Conservation (phyloP, 345 rosid species). For the Eucalyptus fibrosa region DNA sequence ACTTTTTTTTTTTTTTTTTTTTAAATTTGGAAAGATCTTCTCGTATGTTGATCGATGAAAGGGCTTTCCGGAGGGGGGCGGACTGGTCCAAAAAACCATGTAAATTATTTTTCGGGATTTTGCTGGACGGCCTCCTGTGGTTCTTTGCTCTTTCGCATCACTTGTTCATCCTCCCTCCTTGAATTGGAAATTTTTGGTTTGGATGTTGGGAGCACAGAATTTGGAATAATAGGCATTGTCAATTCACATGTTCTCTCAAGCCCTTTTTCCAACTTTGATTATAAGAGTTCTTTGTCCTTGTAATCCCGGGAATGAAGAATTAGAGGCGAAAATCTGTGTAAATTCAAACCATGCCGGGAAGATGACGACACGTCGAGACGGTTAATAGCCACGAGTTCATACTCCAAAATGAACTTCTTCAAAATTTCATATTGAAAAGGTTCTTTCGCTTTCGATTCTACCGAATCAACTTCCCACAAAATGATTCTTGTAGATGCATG, state of each 20-base stretch:
- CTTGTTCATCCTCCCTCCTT: neutral
- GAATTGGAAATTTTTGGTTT: neutral
- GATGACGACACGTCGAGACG: neutral
- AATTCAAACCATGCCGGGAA: neutral
- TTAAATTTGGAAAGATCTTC: neutral
- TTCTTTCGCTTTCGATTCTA: neutral
- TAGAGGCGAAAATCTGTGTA: neutral
- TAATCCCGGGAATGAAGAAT: neutral
- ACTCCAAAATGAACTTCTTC: neutral
- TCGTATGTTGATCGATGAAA: neutral
- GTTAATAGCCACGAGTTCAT: neutral
- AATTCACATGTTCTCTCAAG: neutral
- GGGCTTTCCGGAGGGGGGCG: neutral
- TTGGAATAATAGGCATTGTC: neutral
- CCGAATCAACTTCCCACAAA: neutral
- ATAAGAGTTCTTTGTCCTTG: neutral
- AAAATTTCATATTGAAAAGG: neutral
- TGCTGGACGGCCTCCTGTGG: neutral
- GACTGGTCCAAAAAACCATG: neutral
- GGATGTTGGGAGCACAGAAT: neutral
- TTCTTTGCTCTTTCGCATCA: neutral
- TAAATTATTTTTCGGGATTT: neutral
- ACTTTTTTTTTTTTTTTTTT: neutral
- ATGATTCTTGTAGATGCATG: neutral
- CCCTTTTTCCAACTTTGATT: neutral